Conservation (phyloP, 495 filamentous ascomycete genomes). For the Penicillium paxilli region DNA sequence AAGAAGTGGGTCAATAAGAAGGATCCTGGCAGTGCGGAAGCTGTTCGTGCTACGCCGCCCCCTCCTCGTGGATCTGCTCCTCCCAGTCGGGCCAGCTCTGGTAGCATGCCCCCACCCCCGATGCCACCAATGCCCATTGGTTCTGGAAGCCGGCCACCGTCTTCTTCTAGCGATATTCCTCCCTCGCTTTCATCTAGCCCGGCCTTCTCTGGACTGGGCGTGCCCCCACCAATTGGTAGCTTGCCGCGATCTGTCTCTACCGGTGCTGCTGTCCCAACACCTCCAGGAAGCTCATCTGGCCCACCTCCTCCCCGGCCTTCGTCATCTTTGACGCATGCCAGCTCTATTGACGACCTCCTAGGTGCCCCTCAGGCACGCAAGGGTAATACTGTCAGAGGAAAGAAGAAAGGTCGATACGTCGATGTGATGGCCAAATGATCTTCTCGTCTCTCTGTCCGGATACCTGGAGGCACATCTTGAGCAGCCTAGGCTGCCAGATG, state of each 20-base stretch:
- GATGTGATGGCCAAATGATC: conserved; percentile 78
- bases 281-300: conserved; percentile 28
- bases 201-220: conserved; percentile 34
- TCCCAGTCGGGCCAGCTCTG: conserved; percentile 39
- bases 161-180: conserved; percentile 38
- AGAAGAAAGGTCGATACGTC: conserved; percentile 83
- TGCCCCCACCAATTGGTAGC: conserved; percentile 25
- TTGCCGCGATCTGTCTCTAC: conserved; percentile 41
- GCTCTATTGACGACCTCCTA: conserved; percentile 82
- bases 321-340: conserved; percentile 74
- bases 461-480: not conserved
- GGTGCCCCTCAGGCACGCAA: conserved; percentile 69
- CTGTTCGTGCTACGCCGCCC: conserved; percentile 53
- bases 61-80: conserved; percentile 50
- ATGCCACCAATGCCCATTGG: conserved; percentile 33
- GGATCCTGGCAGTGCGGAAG: conserved; percentile 47
- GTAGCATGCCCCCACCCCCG: conserved; percentile 37
- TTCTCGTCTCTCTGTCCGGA: not conserved
- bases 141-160: conserved; percentile 35
- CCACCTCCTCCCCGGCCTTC: conserved; percentile 50
- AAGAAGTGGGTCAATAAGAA: conserved; percentile 99
- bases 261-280: conserved; percentile 33
- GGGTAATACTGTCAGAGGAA: conserved; percentile 64
- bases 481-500: not conserved
- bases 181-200: conserved; percentile 40